Evolutionary conservation across 2,329 filamentous ascomycete genomes (phyloP), one percentile per base, ranked within the genome.

Genomic region (Xylaria sp.): DNA sequence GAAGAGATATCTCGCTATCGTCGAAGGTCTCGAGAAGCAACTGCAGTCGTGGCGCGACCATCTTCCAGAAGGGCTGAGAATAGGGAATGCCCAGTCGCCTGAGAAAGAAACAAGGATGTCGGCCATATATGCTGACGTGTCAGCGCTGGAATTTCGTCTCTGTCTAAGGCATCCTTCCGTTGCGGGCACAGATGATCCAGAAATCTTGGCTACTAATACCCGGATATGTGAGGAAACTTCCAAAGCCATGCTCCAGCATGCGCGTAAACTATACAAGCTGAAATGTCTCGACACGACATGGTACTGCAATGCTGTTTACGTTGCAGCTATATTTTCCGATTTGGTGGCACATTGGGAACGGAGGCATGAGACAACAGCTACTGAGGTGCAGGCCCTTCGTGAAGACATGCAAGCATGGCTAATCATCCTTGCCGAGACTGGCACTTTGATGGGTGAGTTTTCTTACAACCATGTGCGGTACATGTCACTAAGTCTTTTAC

Each of bases 281-380:
- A 92, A 91, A 75, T 89, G 88, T 53, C 81, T 94, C 4, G 92
- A 95, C 75, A 92, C 91, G 1, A 93, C 92, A 0, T 94, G 92
- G 91, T 92, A 92, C 74, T 90, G 91, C 57, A 85, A 89, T 58
- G 90, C 92, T 0, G 86, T 92, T 6, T 93, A 92, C 75, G 85
- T 92, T 13, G 88, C 90, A 51, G 91, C 91, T 31, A 89, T 93
- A 65, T 92, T 93, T 73, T 92, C 91, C 0, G 89, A 87, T 15
- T 81, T 95, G 0, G 92, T 92, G 56, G 87, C 88, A 1, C 86
- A 90, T 64, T 92, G 89, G 83, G 87, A 93, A 76, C 86, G 90
- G 57, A 85, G 90, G 36, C 87, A 88, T 58, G 83, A 87, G 10
- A 87, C 88, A 11, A 88, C 86, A 0, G 80, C 83, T 0, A 83